Evolutionary conservation across 768 basidiomycete genomes (phyloP), one percentile per base, ranked within the genome.

Genomic region (Tylopilus balloui): DNA sequence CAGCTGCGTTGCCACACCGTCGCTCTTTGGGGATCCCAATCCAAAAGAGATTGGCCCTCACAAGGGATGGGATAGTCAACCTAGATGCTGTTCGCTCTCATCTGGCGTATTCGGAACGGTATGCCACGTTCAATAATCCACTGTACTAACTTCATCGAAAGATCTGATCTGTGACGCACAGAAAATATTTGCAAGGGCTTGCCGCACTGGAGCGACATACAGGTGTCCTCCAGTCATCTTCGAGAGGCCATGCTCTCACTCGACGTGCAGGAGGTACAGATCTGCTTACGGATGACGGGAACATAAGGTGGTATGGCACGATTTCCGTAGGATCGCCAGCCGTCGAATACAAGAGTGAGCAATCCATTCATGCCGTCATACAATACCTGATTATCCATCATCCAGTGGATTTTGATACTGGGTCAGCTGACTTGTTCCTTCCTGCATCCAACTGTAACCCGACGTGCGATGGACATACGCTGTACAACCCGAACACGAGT

Each of bases 351-450:
- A 45, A 27, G 11, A 51, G 64, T 65, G 28, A 35, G 60, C 29
- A 14, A 19, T 25, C 25, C 20, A 17, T 25, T 12, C 14, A n/a
- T 27, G 3, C 21, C 13, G 2, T 32, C 10, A 19, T 6, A 12
- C 17, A 13, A 23, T 11, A n/a, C 25, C 23, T 36, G 21, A 35
- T 40, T 42, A 19, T 27, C 23, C 17, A 3, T 42, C 19, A 9
- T 31, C 2, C 25, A 64, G 62, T 66, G 46, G 61, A 65, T 24
- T 69, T 70, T 25, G 71, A 71, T 43, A 71, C 70, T 8, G 71
- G 70, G 12, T 67, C 66, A 13, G 54, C 66, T 11, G 70, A 71
- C 39, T 37, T 67, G 14, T 64, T 71, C 47, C 50, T 71, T n/a
- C 69, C 70, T 40, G 54, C 50, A 4, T 37, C 53, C 6, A 34